phyloP scores from a whole-genome alignment of 805 yeast species.

The Sugiyamaella americana region DNA sequence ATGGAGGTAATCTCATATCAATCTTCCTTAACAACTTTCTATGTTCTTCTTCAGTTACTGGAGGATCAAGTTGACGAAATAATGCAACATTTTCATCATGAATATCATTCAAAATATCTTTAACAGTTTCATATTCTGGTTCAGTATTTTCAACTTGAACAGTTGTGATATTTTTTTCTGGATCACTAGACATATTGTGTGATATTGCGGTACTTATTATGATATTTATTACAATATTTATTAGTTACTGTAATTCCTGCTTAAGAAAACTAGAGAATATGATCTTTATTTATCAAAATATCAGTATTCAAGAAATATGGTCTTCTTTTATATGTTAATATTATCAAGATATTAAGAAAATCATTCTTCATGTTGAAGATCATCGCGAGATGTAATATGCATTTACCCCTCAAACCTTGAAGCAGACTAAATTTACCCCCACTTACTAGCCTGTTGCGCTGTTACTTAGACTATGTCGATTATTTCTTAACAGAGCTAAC shows the following conservation, averaged over 20 bases:
- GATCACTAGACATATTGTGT: neutral
- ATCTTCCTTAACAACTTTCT: slow-evolving; percentile 3
- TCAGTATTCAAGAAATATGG: neutral
- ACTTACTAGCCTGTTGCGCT: neutral
- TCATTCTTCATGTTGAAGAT: too few relatives aligned
- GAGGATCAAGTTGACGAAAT: slow-evolving; percentile 10
- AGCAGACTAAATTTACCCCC: slow-evolving; percentile 38
- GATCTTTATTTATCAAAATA: too few relatives aligned
- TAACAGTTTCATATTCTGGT: slow-evolving; percentile 3
- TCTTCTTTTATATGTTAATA: neutral
- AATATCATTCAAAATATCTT: slow-evolving; percentile 6
- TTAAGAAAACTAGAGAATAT: too few relatives aligned
- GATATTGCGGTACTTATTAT: neutral
- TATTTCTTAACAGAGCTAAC: neutral
- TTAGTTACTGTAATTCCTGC: too few relatives aligned
- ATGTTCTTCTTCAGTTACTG: slow-evolving; percentile 10
- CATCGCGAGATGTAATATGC: too few relatives aligned
- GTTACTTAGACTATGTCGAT: neutral
- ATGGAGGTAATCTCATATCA: neutral
- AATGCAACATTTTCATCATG: slow-evolving; percentile 9
- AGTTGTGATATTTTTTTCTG: neutral
- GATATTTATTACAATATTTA: neutral
- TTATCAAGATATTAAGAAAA: too few relatives aligned
- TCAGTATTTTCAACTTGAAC: neutral
- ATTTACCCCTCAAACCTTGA: neutral